These are phyloP conservation scores for Tirmania nivea DNA, from an alignment of 495 filamentous ascomycete genomes.

Conservation along the genomic window DNA sequence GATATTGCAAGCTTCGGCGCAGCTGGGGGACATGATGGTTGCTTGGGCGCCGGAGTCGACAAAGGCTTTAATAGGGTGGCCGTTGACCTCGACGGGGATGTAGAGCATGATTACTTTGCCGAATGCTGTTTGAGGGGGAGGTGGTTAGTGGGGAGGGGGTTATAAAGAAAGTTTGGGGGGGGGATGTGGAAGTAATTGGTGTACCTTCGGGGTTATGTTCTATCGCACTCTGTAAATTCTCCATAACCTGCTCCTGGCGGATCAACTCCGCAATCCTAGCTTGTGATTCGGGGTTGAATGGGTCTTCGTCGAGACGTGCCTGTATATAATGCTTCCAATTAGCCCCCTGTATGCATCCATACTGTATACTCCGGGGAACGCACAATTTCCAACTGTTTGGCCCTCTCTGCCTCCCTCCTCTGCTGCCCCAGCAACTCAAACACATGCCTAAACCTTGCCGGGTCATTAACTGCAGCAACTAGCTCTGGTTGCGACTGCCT, in stretches of 20 bases:
- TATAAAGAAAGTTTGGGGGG: background rate
- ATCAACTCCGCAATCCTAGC: constrained; percentile 92
- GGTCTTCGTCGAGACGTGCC: constrained; percentile 57
- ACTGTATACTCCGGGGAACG: background rate
- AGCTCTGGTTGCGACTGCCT: constrained; percentile 49
- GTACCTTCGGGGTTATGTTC: constrained; percentile 94
- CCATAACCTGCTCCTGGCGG: constrained; percentile 73
- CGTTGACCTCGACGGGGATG: constrained; percentile 88
- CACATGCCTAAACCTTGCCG: constrained; percentile 48
- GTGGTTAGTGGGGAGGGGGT: background rate
- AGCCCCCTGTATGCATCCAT: background rate
- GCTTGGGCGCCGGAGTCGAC: constrained; percentile 96
- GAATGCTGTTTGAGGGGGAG: constrained; percentile 38
- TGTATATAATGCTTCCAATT: background rate
- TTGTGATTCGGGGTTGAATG: constrained; percentile 78
- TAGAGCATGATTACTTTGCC: constrained; percentile 88
- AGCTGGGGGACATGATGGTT: constrained; percentile 93
- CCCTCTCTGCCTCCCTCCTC: constrained; percentile 44
- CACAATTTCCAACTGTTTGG: constrained; percentile 55
- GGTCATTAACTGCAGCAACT: constrained; percentile 55
- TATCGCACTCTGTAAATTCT: constrained; percentile 86
- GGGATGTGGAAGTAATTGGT: background rate
- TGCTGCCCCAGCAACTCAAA: constrained; percentile 40
- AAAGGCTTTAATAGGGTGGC: constrained; percentile 75
- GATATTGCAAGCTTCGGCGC: constrained; percentile 78